Conservation (phyloP, 495 filamentous ascomycete genomes). For the Xanthoparmelia taractica region DNA sequence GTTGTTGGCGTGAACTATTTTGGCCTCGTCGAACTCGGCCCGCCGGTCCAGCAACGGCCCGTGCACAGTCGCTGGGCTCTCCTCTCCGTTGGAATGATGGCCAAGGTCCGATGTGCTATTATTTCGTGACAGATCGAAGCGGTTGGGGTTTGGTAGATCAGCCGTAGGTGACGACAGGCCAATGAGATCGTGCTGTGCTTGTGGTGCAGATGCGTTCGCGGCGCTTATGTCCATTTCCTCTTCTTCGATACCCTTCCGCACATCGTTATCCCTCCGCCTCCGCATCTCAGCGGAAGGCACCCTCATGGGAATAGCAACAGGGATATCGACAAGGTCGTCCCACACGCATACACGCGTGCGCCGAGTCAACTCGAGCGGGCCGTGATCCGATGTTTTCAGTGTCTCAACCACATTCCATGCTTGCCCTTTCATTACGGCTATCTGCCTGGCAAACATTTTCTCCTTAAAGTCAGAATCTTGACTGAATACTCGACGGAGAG, state of each 20-base stretch:
- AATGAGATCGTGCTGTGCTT: constrained; percentile 63
- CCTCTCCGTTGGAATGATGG: constrained; percentile 31
- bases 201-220: constrained; percentile 51
- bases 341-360: constrained; percentile 89
- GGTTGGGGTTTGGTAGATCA: constrained; percentile 72
- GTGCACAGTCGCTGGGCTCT: constrained; percentile 35
- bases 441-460: constrained; percentile 93
- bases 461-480: constrained; percentile 95
- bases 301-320: constrained; percentile 82
- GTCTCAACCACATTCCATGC: constrained; percentile 99
- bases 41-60: constrained; percentile 27
- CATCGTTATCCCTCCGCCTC: constrained; percentile 45
- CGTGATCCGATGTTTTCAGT: constrained; percentile 83
- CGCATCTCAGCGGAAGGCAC: constrained; percentile 68
- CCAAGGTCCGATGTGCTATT: constrained; percentile 40
- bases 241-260: constrained; percentile 35
- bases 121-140: constrained; percentile 69
- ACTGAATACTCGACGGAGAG: constrained; percentile 73
- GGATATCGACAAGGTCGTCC: constrained; percentile 96
- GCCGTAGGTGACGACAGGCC: constrained; percentile 53
- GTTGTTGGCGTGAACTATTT: constrained; percentile 29
- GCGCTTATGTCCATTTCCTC: constrained; percentile 92
- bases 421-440: constrained; percentile 98
- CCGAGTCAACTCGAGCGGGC: constrained; percentile 85
- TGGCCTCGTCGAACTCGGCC: constrained; percentile 32